These are phyloP conservation scores for Letharia lupina DNA, from an alignment of 495 filamentous ascomycete genomes.

Conservation along the genomic window DNA sequence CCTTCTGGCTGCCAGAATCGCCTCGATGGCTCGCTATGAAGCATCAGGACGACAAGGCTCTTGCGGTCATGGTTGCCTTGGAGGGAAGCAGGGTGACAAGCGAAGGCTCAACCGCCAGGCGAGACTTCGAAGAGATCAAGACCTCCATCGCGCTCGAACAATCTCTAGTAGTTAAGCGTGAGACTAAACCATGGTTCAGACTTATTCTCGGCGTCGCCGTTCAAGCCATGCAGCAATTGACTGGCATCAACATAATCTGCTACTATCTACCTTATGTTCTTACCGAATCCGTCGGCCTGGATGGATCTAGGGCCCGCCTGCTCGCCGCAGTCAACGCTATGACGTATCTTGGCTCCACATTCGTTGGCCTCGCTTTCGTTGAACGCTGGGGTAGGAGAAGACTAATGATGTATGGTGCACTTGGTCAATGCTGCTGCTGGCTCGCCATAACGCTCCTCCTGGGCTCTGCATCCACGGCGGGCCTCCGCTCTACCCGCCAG, in stretches of 20 bases:
- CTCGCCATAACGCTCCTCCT: constrained; percentile 24
- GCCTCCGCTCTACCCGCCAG: constrained; percentile 16
- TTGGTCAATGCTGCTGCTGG: constrained; percentile 25
- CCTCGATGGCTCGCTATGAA: constrained; percentile 41
- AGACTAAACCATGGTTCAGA: constrained; percentile 27
- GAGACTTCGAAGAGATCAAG: constrained; percentile 34
- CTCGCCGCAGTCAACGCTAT: constrained; percentile 29
- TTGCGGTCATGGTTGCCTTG: constrained; percentile 32
- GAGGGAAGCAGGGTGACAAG: constrained; percentile 30
- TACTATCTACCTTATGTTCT: constrained; percentile 32
- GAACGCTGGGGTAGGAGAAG: constrained; percentile 27
- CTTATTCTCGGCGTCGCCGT: constrained; percentile 28
- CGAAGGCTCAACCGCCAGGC: constrained; percentile 27
- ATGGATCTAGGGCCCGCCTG: constrained; percentile 23
- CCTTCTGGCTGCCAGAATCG: constrained; percentile 38
- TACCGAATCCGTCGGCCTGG: constrained; percentile 26
- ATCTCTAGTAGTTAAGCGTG: constrained; percentile 21
- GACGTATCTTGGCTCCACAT: constrained; percentile 23
- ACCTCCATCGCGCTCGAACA: constrained; percentile 32
- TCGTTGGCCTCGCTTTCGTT: constrained; percentile 18
- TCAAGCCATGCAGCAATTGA: constrained; percentile 31
- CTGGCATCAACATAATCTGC: constrained; percentile 29
- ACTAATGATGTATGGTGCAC: constrained; percentile 27
- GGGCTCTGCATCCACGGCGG: background rate
- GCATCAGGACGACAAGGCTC: constrained; percentile 34